These are phyloP conservation scores for Phytophthora kernoviae DNA, from an alignment of 352 stramenopile species.

Conservation along the genomic window DNA sequence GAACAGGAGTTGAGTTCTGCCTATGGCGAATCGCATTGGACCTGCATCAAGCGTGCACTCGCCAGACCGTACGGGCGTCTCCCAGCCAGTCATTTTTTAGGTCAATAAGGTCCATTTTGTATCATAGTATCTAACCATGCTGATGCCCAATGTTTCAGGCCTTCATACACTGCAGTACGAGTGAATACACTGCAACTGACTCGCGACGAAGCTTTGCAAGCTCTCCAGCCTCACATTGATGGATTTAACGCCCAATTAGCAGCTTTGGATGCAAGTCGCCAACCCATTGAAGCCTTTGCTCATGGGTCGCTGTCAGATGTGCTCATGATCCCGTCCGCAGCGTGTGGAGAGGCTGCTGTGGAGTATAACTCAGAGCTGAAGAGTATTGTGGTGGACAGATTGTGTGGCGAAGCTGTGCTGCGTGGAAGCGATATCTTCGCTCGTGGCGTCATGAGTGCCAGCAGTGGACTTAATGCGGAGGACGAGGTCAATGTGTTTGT, in stretches of 20 bases:
- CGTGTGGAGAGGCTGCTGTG: conserved; percentile 13
- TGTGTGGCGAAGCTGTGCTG: conserved; percentile 94
- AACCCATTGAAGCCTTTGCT: conserved; percentile 38
- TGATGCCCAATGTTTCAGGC: conserved; percentile 33
- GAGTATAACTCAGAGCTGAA: conserved; percentile 46
- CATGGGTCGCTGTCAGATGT: conserved; percentile 62
- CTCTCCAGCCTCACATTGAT: conserved; percentile 47
- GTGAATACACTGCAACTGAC: conserved; percentile 77
- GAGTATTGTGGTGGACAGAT: conserved; percentile 88
- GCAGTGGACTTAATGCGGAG: conserved; percentile 77
- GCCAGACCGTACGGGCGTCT: conserved; percentile 53
- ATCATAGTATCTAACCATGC: conserved; percentile 1
- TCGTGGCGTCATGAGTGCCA: conserved; percentile 90
- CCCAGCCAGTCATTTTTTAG: background rate
- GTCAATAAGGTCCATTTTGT: conserved; percentile 5
- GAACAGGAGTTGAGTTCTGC: conserved; percentile 60
- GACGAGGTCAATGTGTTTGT: conserved; percentile 88
- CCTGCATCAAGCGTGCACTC: conserved; percentile 75
- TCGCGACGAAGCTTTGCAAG: conserved; percentile 56
- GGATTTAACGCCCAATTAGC: conserved; percentile 65
- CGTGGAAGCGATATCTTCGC: conserved; percentile 94
- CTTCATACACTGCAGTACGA: conserved; percentile 75
- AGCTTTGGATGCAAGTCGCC: conserved; percentile 31
- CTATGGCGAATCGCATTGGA: conserved; percentile 72
- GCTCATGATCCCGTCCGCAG: conserved; percentile 69